These are phyloP conservation scores for Austroboletus niveus DNA, from an alignment of 1,284 basidiomycete species.

Conservation along the genomic window DNA sequence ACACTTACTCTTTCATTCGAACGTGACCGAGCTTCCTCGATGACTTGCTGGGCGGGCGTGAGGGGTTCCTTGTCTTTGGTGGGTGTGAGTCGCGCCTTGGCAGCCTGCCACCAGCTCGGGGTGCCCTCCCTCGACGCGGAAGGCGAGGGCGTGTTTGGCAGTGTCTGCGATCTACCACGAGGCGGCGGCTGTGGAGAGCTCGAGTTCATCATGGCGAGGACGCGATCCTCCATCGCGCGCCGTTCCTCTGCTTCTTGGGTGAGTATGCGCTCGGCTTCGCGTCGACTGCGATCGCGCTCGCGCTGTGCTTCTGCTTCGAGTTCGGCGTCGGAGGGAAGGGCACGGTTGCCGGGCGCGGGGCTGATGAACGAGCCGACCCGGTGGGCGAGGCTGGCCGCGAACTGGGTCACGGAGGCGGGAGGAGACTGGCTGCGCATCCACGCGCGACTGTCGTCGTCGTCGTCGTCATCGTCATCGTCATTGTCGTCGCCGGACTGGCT, in stretches of 20 bases:
- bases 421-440: conserved; percentile 47
- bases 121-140: conserved; percentile 55
- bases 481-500: conserved; percentile 49
- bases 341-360: conserved; percentile 39
- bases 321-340: conserved; percentile 67
- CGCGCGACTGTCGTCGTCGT: conserved; percentile 39
- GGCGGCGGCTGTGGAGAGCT: conserved; percentile 39
- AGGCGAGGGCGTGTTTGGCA: conserved; percentile 58
- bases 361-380: conserved; percentile 64
- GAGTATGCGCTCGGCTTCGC: conserved; percentile 74
- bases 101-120: conserved; percentile 62
- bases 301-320: conserved; percentile 74
- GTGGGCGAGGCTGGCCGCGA: conserved; percentile 69
- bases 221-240: conserved; percentile 64
- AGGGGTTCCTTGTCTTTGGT: conserved; percentile 68
- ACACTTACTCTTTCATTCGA: conserved; percentile 48
- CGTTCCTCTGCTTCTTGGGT: conserved; percentile 67
- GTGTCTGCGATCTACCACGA: conserved; percentile 50
- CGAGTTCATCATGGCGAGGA: conserved; percentile 65
- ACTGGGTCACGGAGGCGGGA: conserved; percentile 65
- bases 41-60: conserved; percentile 77
- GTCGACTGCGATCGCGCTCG: conserved; percentile 68
- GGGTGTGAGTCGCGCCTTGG: conserved; percentile 73
- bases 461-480: conserved; percentile 47
- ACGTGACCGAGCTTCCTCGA: conserved; percentile 65